Conservation (phyloP, 192 early-diverging fungal genomes). For the Rhizoclosmatium globosum region DNA sequence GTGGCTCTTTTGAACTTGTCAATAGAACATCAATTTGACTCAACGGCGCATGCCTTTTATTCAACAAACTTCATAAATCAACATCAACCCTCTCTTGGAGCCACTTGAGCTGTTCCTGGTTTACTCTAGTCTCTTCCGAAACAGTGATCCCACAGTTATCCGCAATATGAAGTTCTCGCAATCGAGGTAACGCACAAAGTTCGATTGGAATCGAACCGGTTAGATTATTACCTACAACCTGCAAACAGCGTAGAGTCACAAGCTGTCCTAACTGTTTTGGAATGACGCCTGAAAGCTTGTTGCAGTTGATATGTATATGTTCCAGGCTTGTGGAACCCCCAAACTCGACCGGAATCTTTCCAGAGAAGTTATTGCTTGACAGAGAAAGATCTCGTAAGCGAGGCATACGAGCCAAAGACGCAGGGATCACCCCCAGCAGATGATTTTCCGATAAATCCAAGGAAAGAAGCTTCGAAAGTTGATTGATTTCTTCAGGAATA, state of each 20-base stretch:
- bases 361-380: not conserved
- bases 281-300: not conserved
- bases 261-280: not conserved
- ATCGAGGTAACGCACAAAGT: not conserved
- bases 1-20: no score
- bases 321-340: not conserved
- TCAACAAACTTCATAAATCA: no score
- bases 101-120: no score
- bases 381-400: not conserved
- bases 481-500: not conserved
- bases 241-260: not conserved
- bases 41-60: no score
- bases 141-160: not conserved
- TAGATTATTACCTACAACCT: not conserved
- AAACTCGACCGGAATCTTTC: not conserved
- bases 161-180: conserved; percentile 2
- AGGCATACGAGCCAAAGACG: not conserved
- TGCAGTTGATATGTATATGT: not conserved
- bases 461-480: not conserved
- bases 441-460: not conserved
- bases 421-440: not conserved
- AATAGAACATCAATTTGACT: no score
- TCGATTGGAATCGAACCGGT: not conserved
- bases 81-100: no score
- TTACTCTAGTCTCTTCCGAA: not conserved